Evolutionary conservation across 345 rosid species (phyloP).

Genomic region (Hibiscus syriacus): DNA sequence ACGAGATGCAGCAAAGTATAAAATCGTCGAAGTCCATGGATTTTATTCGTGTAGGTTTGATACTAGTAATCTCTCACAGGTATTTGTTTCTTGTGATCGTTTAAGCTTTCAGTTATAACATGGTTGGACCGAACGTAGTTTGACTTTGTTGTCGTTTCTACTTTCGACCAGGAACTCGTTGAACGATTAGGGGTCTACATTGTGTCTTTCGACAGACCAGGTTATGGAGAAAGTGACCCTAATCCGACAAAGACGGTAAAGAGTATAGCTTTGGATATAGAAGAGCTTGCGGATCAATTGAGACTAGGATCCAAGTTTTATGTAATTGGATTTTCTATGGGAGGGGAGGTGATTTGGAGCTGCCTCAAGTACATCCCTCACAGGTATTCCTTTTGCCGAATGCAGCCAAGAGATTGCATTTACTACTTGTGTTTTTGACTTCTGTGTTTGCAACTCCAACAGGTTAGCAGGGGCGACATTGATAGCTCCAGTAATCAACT

Average conservation of each 20-base stretch:
- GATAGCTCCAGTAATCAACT: constrained; percentile 48
- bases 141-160: neutral
- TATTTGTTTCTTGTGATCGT: neutral
- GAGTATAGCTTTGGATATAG: constrained; percentile 47
- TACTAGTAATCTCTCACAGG: constrained; percentile 3
- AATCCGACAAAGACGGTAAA: constrained; percentile 29
- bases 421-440: neutral
- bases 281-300: constrained; percentile 49
- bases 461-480: constrained; percentile 54
- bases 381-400: constrained; percentile 22
- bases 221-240: constrained; percentile 59
- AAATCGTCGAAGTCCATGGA: no score
- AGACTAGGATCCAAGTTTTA: no score
- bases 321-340: no score
- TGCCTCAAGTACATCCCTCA: constrained; percentile 36
- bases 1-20: no score
- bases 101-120: neutral
- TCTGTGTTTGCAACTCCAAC: neutral
- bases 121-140: neutral
- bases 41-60: neutral
- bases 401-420: neutral
- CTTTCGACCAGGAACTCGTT: constrained; percentile 32
- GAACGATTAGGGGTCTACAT: constrained; percentile 34
- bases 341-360: constrained; percentile 1
- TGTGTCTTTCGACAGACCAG: constrained; percentile 45